Evolutionary conservation across 768 basidiomycete species (phyloP), one percentile per base, ranked within the genome.

Genomic region (Termitomyces sp.): DNA sequence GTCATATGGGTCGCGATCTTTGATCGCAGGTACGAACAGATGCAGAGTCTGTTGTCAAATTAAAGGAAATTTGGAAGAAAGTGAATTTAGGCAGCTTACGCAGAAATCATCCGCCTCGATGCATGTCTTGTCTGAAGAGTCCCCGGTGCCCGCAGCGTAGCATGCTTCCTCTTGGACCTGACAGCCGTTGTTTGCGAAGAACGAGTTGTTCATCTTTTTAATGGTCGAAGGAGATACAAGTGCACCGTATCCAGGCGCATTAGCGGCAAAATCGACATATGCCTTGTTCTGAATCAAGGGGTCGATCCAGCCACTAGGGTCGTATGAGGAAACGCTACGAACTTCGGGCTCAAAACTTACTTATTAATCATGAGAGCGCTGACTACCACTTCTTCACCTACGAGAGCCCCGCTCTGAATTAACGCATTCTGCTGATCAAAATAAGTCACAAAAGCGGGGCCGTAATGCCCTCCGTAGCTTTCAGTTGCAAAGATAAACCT

Each of bases 391-490:
- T 72, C 69, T 57, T 81, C 82, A 1, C 81, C 86, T 31, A 76
- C 44, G 9, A 86, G 60, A 3, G 63, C 58, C 6, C 80, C 80
- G 6, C 64, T 64, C 18, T 70, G 61, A 55, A 87, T 86, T 53
- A 76, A 68, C 0, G 69, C 69, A 51, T 86, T 87, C 67, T 87
- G 85, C 57, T 84, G 69, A 36, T 85, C 75, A 65, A 88, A 87
- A 64, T 78, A 86, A 7, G 81, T 81, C 42, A 84, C 83, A 59
- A 87, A 86, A 49, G 73, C 74, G 4, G 86, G 84, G 1, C 82
- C 85, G 65, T 85, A 87, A 63, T 87, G 84, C 0, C 85, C 85
- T 6, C 86, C 86, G 57, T 85, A 88, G 53, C 82, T 84, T 65
- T 88, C 85, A 7, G 85, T 85, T 1, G 83, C 77, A 51, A 86